Conservation (phyloP, 73 alveolate species). For the Strombidium stylifer region DNA sequence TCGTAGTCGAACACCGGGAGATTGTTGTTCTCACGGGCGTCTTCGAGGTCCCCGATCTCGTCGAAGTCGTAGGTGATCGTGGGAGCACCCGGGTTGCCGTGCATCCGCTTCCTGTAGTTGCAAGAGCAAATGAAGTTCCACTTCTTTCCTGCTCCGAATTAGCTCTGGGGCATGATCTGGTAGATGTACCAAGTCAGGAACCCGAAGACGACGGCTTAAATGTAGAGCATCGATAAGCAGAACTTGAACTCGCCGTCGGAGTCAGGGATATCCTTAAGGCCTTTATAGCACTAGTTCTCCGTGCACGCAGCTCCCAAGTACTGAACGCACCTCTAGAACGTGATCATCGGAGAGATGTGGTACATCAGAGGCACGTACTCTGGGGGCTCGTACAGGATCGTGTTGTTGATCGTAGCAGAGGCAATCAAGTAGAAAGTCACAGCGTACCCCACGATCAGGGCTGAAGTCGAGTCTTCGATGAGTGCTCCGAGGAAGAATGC, state of each 20-base stretch:
- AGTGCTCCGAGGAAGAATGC: slow-evolving; percentile 84
- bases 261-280: too few species aligned
- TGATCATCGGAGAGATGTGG: slow-evolving; percentile 75
- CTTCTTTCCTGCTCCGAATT: slow-evolving; percentile 85
- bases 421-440: slow-evolving; percentile 72
- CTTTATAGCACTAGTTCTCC: slow-evolving; percentile 78
- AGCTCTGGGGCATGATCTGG: slow-evolving; percentile 92
- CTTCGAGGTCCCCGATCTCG: slow-evolving; percentile 34
- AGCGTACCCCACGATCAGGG: slow-evolving; percentile 81
- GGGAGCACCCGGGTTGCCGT: too few species aligned
- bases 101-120: too few species aligned
- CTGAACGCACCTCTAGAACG: slow-evolving; percentile 72
- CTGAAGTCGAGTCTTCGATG: slow-evolving; percentile 79
- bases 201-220: slow-evolving; percentile 71
- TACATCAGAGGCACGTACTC: slow-evolving; percentile 73
- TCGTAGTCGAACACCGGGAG: slow-evolving; percentile 19
- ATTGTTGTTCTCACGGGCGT: slow-evolving; percentile 4
- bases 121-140: slow-evolving; percentile 33
- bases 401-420: slow-evolving; percentile 69
- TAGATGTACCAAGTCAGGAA: slow-evolving; percentile 86
- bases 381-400: slow-evolving; percentile 84
- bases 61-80: too few species aligned
- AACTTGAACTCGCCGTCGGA: slow-evolving; percentile 73
- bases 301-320: slow-evolving; percentile 47
- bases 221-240: slow-evolving; percentile 70